Evolutionary conservation across 352 stramenopile species (phyloP).

Genomic region (Globisporangium parvum): DNA sequence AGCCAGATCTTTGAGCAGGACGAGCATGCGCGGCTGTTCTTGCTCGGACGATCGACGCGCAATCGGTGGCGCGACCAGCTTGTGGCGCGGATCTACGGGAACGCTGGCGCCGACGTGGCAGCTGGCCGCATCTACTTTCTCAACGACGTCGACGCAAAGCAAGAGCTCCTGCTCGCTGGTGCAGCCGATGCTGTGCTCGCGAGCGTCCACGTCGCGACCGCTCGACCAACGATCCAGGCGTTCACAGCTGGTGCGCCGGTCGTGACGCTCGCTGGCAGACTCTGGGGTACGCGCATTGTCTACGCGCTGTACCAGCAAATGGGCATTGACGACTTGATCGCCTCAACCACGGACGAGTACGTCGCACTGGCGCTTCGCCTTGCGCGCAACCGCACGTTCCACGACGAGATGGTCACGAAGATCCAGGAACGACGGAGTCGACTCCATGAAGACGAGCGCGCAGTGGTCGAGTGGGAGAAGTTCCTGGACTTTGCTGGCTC

Average conservation of each 20-base stretch:
- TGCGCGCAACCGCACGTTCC: slow-evolving; percentile 39
- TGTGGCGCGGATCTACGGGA: slow-evolving; percentile 30
- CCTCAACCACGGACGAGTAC: slow-evolving; percentile 40
- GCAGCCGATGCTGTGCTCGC: slow-evolving; percentile 54
- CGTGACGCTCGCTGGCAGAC: slow-evolving; percentile 48
- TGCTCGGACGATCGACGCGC: slow-evolving; percentile 45
- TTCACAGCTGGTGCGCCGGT: slow-evolving; percentile 55
- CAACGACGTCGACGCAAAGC: slow-evolving; percentile 46
- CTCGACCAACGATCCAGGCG: slow-evolving; percentile 44
- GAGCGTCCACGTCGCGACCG: slow-evolving; percentile 48
- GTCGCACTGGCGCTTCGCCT: slow-evolving; percentile 43
- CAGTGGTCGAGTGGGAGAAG: slow-evolving; percentile 62
- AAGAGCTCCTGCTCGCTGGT: slow-evolving; percentile 40
- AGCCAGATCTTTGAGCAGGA: slow-evolving; percentile 39
- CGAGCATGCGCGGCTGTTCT: slow-evolving; percentile 46
- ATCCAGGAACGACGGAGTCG: slow-evolving; percentile 31
- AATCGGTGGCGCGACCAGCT: slow-evolving; percentile 50
- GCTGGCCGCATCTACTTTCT: slow-evolving; percentile 47
- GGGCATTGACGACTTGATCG: slow-evolving; percentile 45
- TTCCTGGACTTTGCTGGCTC: slow-evolving; percentile 53
- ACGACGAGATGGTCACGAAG: slow-evolving; percentile 31
- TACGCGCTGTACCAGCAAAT: slow-evolving; percentile 67
- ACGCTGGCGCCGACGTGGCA: slow-evolving; percentile 14
- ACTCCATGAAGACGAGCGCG: slow-evolving; percentile 35
- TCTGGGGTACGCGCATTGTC: slow-evolving; percentile 61